A percentile compares a stretch with the other conserved stretches of the same genome.
Evolutionary conservation across 2,329 filamentous ascomycete genomes (phyloP).

Genomic region (Metarhizium sp.): DNA sequence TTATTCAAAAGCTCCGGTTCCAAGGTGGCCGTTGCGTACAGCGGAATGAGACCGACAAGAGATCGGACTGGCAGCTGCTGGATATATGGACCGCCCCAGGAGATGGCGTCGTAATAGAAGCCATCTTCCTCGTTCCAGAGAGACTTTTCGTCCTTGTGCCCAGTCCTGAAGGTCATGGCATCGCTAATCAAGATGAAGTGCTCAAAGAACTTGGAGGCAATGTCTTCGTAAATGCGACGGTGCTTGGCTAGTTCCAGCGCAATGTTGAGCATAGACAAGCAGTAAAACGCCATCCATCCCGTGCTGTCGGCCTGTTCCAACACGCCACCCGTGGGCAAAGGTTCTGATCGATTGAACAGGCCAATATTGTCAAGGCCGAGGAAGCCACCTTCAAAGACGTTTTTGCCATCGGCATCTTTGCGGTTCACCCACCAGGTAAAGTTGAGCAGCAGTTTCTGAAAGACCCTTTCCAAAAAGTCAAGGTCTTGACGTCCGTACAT

Average conservation of each 20-base stretch:
- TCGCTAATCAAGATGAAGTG: slow-evolving; percentile 98
- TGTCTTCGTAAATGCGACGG: slow-evolving; percentile 88
- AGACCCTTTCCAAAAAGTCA: slow-evolving; percentile 91
- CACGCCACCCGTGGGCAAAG: slow-evolving; percentile 83
- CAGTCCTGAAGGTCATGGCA: slow-evolving; percentile 81
- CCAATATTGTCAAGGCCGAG: slow-evolving; percentile 95
- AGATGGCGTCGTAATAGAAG: slow-evolving; percentile 98
- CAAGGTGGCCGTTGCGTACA: slow-evolving; percentile 85
- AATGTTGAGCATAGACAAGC: slow-evolving; percentile 93
- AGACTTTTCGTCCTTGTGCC: slow-evolving; percentile 63
- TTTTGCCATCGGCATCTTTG: slow-evolving; percentile 90
- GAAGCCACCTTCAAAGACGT: slow-evolving; percentile 95
- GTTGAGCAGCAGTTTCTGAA: slow-evolving; percentile 91
- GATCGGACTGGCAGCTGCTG: slow-evolving; percentile 89
- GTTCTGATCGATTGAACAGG: slow-evolving; percentile 92
- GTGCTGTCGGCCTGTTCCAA: slow-evolving; percentile 96
- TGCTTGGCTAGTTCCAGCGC: slow-evolving; percentile 91
- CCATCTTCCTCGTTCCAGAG: slow-evolving; percentile 95
- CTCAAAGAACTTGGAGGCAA: slow-evolving; percentile 97
- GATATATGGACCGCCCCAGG: slow-evolving; percentile 87
- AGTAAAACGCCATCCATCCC: slow-evolving; percentile 99
- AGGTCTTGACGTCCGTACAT: slow-evolving; percentile 91
- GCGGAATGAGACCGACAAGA: slow-evolving; percentile 83
- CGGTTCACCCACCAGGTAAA: slow-evolving; percentile 99
- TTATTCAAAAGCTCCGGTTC: slow-evolving; percentile 91